Conservation (phyloP, 2,329 filamentous ascomycete species). For the Colletotrichum navitas region DNA sequence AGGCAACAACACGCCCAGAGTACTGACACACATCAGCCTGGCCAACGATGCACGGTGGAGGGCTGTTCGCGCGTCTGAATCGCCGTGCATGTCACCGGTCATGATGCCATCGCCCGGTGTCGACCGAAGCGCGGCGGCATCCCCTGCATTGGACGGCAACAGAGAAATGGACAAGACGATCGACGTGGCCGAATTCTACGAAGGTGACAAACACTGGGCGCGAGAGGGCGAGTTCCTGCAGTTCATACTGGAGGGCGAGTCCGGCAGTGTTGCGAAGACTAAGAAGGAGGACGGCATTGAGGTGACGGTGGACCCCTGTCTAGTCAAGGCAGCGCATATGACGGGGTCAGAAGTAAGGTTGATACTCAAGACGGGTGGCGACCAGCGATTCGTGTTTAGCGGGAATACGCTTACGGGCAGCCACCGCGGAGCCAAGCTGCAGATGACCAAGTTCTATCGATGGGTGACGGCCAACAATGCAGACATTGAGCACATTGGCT, state of each 20-base stretch:
- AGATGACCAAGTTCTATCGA: conserved; percentile 35
- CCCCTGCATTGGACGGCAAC: conserved; percentile 17
- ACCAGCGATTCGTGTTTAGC: conserved; percentile 28
- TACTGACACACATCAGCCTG: conserved; percentile 13
- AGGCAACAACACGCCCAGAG: conserved; percentile 24
- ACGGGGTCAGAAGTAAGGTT: conserved; percentile 20
- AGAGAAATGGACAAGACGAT: conserved; percentile 11
- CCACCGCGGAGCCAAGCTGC: conserved; percentile 20
- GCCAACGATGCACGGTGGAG: conserved; percentile 35
- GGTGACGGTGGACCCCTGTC: conserved; percentile 24
- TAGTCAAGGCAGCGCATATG: conserved; percentile 31
- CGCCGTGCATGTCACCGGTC: conserved; percentile 19
- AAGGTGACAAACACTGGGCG: conserved; percentile 34
- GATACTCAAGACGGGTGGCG: conserved; percentile 25
- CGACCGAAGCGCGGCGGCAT: conserved; percentile 30
- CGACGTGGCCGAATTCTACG: conserved; percentile 30
- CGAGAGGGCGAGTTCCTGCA: conserved; percentile 15
- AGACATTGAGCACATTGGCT: conserved; percentile 29
- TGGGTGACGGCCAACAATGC: conserved; percentile 35
- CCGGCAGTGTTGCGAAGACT: conserved; percentile 17
- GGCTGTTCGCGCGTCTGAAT: conserved; percentile 35
- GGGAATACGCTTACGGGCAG: conserved; percentile 30
- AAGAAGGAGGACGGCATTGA: conserved; percentile 24
- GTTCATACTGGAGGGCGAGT: conserved; percentile 30
- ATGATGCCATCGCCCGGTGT: conserved; percentile 1